Evolutionary conservation across 805 yeast genomes (phyloP), one percentile per base, ranked within the genome.

Genomic region (Candida tammaniensis): DNA sequence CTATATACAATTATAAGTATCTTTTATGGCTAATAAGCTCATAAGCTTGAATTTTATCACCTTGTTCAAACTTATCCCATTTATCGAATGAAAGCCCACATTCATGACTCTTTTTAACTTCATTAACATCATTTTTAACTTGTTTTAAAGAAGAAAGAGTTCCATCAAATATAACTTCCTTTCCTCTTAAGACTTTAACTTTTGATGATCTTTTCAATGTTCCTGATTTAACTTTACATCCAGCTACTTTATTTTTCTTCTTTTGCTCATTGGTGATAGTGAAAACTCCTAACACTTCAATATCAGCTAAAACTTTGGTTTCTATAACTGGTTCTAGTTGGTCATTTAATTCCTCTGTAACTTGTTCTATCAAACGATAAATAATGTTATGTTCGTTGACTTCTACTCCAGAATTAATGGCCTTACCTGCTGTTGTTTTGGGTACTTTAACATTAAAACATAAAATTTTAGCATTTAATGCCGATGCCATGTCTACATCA

Each of bases 301-400:
- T 82, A 36, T 78, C 84, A 1, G 89, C 82, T 16, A 75, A 44
- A 1, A 77, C 75, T 51, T 81, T 83, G 19, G 73, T 68, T 40
- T 86, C 89, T 39, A 72, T 74, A 4, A 72, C 74, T 2, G 94
- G 88, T 29, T 76, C 72, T 44, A 93, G 62, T 34, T 72, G 65
- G 2, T 70, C 55, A 1, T 83, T 73, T 30, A 91, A 65, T 7
- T 70, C 75, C 4, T 70, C 73, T 1, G 88, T 76, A 4, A 93
- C 94, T 27, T 82, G 85, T 47, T 91, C 96, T 33, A 93, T 79
- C 41, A 93, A 69, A 48, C 87, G 82, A 57, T 93, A 93, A 41
- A 93, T 93, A 31, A 93, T 85, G 39, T 81, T 85, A 54, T 78
- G 85, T 32, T 76, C 77, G 34, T 66, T 70, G 16, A 93, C 63